A percentile compares a stretch with the other conserved stretches of the same genome.
Conservation (phyloP, 2,329 filamentous ascomycete species). For the Alternaria postmessia region DNA sequence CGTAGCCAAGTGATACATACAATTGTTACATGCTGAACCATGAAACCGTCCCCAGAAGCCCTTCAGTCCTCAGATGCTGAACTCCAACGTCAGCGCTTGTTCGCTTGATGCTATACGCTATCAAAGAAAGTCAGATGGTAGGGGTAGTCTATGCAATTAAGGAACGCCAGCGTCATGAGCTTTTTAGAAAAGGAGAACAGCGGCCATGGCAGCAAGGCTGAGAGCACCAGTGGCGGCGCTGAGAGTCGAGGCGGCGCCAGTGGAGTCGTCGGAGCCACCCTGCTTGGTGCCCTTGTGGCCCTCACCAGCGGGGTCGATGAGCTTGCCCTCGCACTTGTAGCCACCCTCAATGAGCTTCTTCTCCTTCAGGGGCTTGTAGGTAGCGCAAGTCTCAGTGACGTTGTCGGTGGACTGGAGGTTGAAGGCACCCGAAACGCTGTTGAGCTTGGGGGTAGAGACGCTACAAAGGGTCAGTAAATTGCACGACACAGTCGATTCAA, state of each 20-base stretch:
- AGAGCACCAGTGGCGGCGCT: slow-evolving; percentile 54
- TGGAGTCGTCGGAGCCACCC: slow-evolving; percentile 28
- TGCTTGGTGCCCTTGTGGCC: slow-evolving; percentile 47
- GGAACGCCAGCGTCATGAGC: slow-evolving; percentile 48
- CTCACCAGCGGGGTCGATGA: slow-evolving; percentile 48
- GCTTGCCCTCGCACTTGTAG: slow-evolving; percentile 52
- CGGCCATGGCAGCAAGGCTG: slow-evolving; percentile 57
- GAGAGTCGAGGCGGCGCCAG: slow-evolving; percentile 51
- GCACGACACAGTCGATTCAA: neutral
- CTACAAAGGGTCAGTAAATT: slow-evolving; percentile 58
- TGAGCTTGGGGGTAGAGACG: slow-evolving; percentile 69
- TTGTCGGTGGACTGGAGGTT: slow-evolving; percentile 58
- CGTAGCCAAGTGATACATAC: slow-evolving; percentile 49
- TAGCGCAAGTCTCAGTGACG: slow-evolving; percentile 51
- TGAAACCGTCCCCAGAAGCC: slow-evolving; percentile 34
- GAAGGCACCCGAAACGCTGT: slow-evolving; percentile 59
- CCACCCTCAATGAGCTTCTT: slow-evolving; percentile 55
- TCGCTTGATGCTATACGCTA: slow-evolving; percentile 42
- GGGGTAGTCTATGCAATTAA: slow-evolving; percentile 52
- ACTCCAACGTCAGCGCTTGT: slow-evolving; percentile 33
- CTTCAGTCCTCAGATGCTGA: slow-evolving; percentile 35
- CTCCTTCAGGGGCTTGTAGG: slow-evolving; percentile 56
- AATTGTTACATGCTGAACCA: slow-evolving; percentile 43
- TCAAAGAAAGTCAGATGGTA: slow-evolving; percentile 44
- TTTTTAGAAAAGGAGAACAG: slow-evolving; percentile 58